These are phyloP conservation scores for Penicillium subrubescens DNA, from an alignment of 495 filamentous ascomycete genomes.

Conservation along the genomic window DNA sequence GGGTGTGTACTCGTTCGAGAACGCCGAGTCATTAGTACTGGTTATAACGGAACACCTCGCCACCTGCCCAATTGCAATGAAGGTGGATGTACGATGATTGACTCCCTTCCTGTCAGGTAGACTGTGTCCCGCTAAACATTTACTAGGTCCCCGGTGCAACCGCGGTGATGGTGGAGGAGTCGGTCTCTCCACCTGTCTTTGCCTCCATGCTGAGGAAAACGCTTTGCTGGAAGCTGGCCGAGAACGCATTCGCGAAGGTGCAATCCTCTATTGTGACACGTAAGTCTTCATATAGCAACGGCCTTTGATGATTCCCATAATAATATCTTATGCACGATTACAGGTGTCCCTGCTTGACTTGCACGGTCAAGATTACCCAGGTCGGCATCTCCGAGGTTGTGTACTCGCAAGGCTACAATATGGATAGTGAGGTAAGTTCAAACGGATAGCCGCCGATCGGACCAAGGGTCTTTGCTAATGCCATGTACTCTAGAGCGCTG, in stretches of 20 bases:
- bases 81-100: conserved; percentile 72
- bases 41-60: conserved; percentile 96
- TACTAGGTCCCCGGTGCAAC: conserved; percentile 75
- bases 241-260: conserved; percentile 77
- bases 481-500: conserved; percentile 61
- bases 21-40: conserved; percentile 86
- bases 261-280: conserved; percentile 92
- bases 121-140: not conserved
- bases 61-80: conserved; percentile 87
- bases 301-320: not conserved
- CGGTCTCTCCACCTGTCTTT: conserved; percentile 82
- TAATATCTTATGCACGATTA: not conserved
- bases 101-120: not conserved
- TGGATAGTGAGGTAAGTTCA: conserved; percentile 67
- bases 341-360: conserved; percentile 94
- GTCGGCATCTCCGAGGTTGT: conserved; percentile 95
- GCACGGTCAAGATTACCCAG: conserved; percentile 95
- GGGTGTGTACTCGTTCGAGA: conserved; percentile 93
- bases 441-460: not conserved
- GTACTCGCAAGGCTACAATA: conserved; percentile 88
- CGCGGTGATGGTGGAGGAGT: conserved; percentile 66
- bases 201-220: conserved; percentile 97
- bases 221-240: conserved; percentile 90
- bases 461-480: not conserved
- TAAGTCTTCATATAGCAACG: conserved; percentile 31